These are phyloP conservation scores for Acmispon strigosus DNA, from an alignment of 306 rosid genomes.

Conservation along the genomic window DNA sequence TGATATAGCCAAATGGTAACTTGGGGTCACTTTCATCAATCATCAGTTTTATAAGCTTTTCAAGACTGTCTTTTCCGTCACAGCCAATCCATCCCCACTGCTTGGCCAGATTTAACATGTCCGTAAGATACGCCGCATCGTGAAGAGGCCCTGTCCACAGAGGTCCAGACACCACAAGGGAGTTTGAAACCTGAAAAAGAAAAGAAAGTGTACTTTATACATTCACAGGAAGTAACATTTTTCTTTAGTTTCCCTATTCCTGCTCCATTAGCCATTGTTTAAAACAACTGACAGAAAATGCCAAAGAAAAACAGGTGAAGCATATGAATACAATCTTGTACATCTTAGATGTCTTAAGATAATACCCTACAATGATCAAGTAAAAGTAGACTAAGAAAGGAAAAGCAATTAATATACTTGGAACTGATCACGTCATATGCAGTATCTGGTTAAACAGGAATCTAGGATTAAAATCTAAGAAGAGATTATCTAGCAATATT, in stretches of 20 bases:
- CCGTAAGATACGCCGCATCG: slow-evolving; percentile 47
- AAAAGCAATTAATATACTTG: slow-evolving; percentile 10
- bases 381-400: slow-evolving; percentile 7
- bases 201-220: slow-evolving; percentile 4
- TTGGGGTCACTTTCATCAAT: slow-evolving; percentile 84
- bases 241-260: slow-evolving; percentile 5
- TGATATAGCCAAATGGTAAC: slow-evolving; percentile 80
- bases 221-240: background rate
- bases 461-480: background rate
- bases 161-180: slow-evolving; percentile 80
- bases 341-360: background rate
- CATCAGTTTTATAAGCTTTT: slow-evolving; percentile 69
- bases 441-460: background rate
- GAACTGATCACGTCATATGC: background rate
- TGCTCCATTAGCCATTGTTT: background rate
- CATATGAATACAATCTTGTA: background rate
- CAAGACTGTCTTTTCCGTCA: slow-evolving; percentile 58
- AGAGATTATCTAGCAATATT: slow-evolving; percentile 5
- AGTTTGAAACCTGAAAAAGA: slow-evolving; percentile 48
- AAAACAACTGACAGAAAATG: background rate
- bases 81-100: slow-evolving; percentile 75
- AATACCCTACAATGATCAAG: background rate
- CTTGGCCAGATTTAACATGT: slow-evolving; percentile 67
- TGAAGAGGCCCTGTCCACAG: slow-evolving; percentile 98
- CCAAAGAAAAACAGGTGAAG: background rate